A percentile compares a stretch with the other conserved stretches of the same genome.
Evolutionary conservation across 2,329 filamentous ascomycete species (phyloP).

Genomic region (Cladosporium sp.): DNA sequence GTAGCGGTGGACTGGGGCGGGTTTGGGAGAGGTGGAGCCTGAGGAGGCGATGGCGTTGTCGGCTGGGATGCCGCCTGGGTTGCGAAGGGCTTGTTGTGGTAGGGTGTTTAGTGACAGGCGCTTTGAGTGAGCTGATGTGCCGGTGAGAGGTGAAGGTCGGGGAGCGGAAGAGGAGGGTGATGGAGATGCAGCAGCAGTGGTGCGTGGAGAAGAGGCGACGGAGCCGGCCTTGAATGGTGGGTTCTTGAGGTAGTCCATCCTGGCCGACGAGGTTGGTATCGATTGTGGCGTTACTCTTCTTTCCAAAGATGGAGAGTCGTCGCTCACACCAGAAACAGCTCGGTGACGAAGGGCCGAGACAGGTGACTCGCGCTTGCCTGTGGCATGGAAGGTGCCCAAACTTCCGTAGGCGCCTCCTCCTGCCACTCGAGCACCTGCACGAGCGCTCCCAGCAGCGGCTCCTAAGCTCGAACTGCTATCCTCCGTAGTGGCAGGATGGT

Average conservation of each 20-base stretch:
- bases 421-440: slow-evolving; percentile 17
- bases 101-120: slow-evolving; percentile 69
- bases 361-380: slow-evolving; percentile 27
- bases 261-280: slow-evolving; percentile 36
- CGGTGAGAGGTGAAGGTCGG: slow-evolving; percentile 32
- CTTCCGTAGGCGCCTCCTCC: slow-evolving; percentile 29
- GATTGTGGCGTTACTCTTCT: slow-evolving; percentile 11
- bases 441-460: background rate
- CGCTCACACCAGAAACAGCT: slow-evolving; percentile 13
- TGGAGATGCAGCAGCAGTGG: slow-evolving; percentile 48
- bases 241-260: slow-evolving; percentile 75
- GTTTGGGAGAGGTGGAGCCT: slow-evolving; percentile 71
- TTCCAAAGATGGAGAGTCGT: slow-evolving; percentile 34
- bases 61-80: slow-evolving; percentile 23
- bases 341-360: slow-evolving; percentile 26
- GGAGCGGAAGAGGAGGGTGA: slow-evolving; percentile 39
- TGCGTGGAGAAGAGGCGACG: slow-evolving; percentile 66
- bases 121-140: slow-evolving; percentile 38
- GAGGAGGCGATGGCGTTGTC: slow-evolving; percentile 61
- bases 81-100: slow-evolving; percentile 67
- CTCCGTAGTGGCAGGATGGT: slow-evolving; percentile 6
- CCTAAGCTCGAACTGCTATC: slow-evolving; percentile 21
- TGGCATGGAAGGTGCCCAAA: slow-evolving; percentile 28
- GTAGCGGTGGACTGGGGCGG: slow-evolving; percentile 72
- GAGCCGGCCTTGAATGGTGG: slow-evolving; percentile 96